A percentile compares a stretch with the other conserved stretches of the same genome.
phyloP scores from a whole-genome alignment of 2,329 filamentous ascomycete species.

The Cytospora leucostoma region DNA sequence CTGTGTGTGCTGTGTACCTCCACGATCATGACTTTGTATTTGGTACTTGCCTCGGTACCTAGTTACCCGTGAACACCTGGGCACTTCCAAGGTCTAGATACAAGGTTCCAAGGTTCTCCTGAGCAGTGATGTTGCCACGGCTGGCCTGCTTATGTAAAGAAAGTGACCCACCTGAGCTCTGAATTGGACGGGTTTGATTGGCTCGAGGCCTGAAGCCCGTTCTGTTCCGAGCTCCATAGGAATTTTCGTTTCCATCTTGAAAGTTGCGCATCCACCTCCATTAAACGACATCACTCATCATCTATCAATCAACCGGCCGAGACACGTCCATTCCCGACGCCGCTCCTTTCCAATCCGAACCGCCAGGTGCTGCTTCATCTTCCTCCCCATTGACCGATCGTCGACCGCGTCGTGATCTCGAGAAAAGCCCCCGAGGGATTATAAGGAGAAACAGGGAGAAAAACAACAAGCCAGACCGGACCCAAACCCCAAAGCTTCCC shows the following conservation, averaged over 20 bases:
- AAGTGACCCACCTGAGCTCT: constrained; percentile 18
- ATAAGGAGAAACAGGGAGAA: not conserved
- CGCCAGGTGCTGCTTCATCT: constrained; percentile 15
- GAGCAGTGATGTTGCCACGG: not conserved
- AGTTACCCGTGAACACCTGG: no score
- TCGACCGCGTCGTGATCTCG: not conserved
- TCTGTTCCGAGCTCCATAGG: constrained; percentile 27
- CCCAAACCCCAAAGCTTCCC: not conserved
- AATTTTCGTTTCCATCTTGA: constrained; percentile 23
- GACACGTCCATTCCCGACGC: constrained; percentile 1
- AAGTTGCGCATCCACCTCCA: constrained; percentile 23
- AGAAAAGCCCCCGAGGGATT: not conserved
- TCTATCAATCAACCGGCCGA: constrained; percentile 11
- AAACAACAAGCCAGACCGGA: not conserved
- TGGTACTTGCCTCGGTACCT: no score
- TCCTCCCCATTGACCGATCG: constrained; percentile 6
- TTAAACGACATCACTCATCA: constrained; percentile 7
- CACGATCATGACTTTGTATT: not conserved
- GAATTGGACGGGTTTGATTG: constrained; percentile 20
- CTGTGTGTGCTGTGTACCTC: not conserved
- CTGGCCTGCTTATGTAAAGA: constrained; percentile 16
- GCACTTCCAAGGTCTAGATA: no score
- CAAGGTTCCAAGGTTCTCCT: not conserved
- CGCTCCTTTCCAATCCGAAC: constrained; percentile 17
- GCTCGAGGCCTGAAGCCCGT: constrained; percentile 19